Evolutionary conservation across 2,329 filamentous ascomycete genomes (phyloP), one percentile per base, ranked within the genome.

Genomic region (Colletotrichum coccodes): DNA sequence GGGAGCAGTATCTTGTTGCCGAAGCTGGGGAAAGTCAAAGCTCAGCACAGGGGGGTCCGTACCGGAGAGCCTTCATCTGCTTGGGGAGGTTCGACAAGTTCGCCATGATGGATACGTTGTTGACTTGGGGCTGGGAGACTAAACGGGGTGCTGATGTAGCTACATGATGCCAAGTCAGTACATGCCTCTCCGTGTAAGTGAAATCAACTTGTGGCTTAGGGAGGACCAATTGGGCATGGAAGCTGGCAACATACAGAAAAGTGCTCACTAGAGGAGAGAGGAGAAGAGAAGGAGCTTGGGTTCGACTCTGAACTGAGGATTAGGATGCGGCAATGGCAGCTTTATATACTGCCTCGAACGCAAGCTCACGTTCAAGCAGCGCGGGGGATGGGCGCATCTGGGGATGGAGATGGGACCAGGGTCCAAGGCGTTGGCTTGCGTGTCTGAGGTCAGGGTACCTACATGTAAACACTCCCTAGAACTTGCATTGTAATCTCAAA

Each of bases 21-120:
- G 26, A 26, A n/a, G 38, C 11, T 36, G 40, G 14, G 12, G n/a
- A 44, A 23, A 7, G 18, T 42, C 28, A 34, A 30, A 60, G 26
- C 66, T 64, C 32, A 16, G 18, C 11, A 46, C 14, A 38, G 40
- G 12, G 34, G 26, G 6, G 30, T 78, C n/a, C 83, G 73, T 80
- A 88, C 88, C 85, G 82, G 78, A 90, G 85, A 79, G 89, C 89
- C 80, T 90, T 90, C 86, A 88, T 89, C 72, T 84, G 81, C 77
- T 83, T 80, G 67, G 86, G 86, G 71, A 89, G 81, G 73, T 74
- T 76, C 64, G 77, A 76, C 76, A 89, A 80, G 73, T 74, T 75
- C 65, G 77, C 76, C 76, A 80, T 80, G 72, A 64, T 76, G 75
- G 76, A 72, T 54, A 26, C 40, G 12, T 21, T 62, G 23, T 21